Percentiles rank a stretch among this genome's conserved stretches.
These are phyloP conservation scores for Aspergillus tanneri DNA, from an alignment of 2,329 filamentous ascomycete genomes.

Conservation along the genomic window DNA sequence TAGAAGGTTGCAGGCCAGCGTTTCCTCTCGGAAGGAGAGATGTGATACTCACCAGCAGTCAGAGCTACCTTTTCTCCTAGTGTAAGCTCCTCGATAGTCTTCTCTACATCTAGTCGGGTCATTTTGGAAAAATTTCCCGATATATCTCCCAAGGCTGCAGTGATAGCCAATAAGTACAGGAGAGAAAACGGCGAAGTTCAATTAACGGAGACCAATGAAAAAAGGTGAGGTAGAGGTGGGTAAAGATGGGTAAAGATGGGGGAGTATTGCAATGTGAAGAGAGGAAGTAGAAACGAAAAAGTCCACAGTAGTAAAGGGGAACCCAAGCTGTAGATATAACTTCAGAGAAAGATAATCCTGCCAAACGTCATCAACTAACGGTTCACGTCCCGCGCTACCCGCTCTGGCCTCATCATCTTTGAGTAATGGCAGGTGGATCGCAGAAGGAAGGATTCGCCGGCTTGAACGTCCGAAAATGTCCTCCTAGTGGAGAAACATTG, in stretches of 20 bases:
- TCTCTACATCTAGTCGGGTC: slow-evolving; percentile 41
- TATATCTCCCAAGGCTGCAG: too few species aligned
- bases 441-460: slow-evolving; percentile 1
- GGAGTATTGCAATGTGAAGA: too few species aligned
- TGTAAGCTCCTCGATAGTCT: slow-evolving; percentile 54
- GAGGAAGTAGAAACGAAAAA: too few species aligned
- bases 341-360: too few species aligned
- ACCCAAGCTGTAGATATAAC: too few species aligned
- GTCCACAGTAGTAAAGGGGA: too few species aligned
- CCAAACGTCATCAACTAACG: background rate
- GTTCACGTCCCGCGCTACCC: slow-evolving; percentile 4
- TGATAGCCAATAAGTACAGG: too few species aligned
- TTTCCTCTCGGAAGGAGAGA: slow-evolving; percentile 8
- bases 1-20: background rate
- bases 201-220: slow-evolving; percentile 9
- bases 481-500: slow-evolving; percentile 3
- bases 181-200: too few species aligned
- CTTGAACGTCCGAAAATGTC: slow-evolving; percentile 8
- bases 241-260: too few species aligned
- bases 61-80: slow-evolving; percentile 58
- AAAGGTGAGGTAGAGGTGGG: too few species aligned
- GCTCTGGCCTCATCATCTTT: slow-evolving; percentile 2
- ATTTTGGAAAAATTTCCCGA: slow-evolving; percentile 21
- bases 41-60: slow-evolving; percentile 32
- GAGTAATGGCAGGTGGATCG: background rate